Evolutionary conservation across 768 basidiomycete species (phyloP).

Genomic region (Pulveroboletus ravenelii): DNA sequence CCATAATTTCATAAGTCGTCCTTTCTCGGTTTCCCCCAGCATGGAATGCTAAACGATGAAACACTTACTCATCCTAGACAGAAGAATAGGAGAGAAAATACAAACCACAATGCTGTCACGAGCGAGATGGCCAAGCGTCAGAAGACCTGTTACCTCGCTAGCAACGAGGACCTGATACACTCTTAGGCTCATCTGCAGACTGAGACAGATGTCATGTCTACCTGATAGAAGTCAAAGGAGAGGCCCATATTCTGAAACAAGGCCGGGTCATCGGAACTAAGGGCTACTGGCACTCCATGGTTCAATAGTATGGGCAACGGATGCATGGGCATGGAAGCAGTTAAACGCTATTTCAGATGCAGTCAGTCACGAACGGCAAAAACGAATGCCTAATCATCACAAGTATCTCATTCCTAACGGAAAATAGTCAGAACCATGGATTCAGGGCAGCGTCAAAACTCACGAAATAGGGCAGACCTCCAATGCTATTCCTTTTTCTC

Average conservation of each 20-base stretch:
- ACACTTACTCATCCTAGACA: not conserved
- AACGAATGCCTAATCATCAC: conserved; percentile 33
- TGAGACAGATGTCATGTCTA: conserved; percentile 17
- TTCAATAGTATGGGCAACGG: conserved; percentile 69
- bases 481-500: conserved; percentile 56
- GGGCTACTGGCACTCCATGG: conserved; percentile 64
- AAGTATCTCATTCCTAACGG: conserved; percentile 64
- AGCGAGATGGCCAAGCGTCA: conserved; percentile 57
- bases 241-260: conserved; percentile 76
- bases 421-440: conserved; percentile 1
- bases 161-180: conserved; percentile 54
- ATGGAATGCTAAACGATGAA: conserved; percentile 44
- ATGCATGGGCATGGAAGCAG: conserved; percentile 77
- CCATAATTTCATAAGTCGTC: conserved; percentile 39
- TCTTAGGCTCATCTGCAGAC: not conserved
- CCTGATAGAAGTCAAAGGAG: conserved; percentile 77
- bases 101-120: conserved; percentile 60
- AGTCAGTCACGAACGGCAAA: not conserved
- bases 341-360: conserved; percentile 47
- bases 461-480: conserved; percentile 84
- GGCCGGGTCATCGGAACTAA: conserved; percentile 73
- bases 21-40: conserved; percentile 44
- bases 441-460: conserved; percentile 22
- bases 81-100: not conserved
- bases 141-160: conserved; percentile 62